Conservation (phyloP, 257 asterid species). For the Cruciata laevipes region DNA sequence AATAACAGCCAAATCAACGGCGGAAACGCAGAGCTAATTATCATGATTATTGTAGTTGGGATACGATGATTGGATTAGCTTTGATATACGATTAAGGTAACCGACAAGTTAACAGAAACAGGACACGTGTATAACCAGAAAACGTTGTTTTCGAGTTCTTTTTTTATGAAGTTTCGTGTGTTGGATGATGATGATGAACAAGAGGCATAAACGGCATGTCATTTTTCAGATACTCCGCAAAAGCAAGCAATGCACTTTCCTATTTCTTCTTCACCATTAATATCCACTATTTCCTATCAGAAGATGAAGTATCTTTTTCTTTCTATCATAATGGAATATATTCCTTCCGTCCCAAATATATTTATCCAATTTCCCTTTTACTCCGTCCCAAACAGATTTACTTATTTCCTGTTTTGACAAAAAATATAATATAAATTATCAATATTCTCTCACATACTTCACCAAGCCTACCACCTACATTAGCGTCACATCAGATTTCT, state of each 20-base stretch:
- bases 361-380: too few species aligned
- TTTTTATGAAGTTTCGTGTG: slow-evolving; percentile 8
- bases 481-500: too few species aligned
- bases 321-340: not conserved
- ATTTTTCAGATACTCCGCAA: not conserved
- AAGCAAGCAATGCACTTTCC: slow-evolving; percentile 2
- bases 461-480: too few species aligned
- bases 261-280: not conserved
- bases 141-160: slow-evolving; percentile 12
- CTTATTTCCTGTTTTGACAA: too few species aligned
- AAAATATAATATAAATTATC: too few species aligned
- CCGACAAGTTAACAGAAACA: slow-evolving; percentile 18
- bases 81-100: not conserved
- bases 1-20: not conserved
- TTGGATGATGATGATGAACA: not conserved
- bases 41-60: not conserved
- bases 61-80: not conserved
- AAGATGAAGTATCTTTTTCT: not conserved
- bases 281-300: not conserved
- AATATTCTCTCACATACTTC: too few species aligned
- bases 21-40: not conserved
- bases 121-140: slow-evolving; percentile 8
- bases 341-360: too few species aligned
- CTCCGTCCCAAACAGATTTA: too few species aligned
- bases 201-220: too few species aligned